Percentiles rank a stretch among this genome's conserved stretches.
Conservation (phyloP, 805 yeast species). For the Cyberlindnera xishuangbannaensis region DNA sequence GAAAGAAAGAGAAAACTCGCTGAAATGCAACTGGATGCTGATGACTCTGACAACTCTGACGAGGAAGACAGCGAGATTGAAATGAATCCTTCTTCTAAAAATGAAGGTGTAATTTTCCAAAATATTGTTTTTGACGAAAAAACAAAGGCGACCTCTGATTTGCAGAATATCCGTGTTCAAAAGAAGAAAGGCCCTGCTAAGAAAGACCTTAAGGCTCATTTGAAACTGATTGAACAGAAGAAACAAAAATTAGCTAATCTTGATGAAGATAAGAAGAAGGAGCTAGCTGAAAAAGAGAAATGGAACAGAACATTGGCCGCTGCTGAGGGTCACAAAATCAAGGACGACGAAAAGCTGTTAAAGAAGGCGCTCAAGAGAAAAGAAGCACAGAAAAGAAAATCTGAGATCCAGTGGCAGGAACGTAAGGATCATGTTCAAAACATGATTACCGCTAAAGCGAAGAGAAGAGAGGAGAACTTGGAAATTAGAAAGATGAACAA, state of each 20-base stretch:
- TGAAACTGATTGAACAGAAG: constrained; percentile 67
- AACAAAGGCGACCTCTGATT: constrained; percentile 68
- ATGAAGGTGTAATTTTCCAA: constrained; percentile 57
- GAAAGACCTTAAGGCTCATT: constrained; percentile 79
- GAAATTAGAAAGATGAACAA: constrained; percentile 80
- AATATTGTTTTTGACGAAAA: constrained; percentile 83
- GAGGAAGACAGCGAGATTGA: constrained; percentile 20
- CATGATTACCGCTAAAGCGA: constrained; percentile 65
- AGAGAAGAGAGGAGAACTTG: constrained; percentile 89
- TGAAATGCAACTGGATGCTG: constrained; percentile 34
- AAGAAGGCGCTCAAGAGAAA: constrained; percentile 81
- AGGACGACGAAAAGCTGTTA: constrained; percentile 84
- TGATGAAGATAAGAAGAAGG: constrained; percentile 54
- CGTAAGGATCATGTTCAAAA: constrained; percentile 76
- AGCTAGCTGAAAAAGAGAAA: constrained; percentile 61
- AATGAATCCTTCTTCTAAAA: no score
- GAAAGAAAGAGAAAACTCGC: constrained; percentile 33
- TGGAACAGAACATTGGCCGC: constrained; percentile 84
- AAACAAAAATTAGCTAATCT: constrained; percentile 55
- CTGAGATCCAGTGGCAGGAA: constrained; percentile 89
- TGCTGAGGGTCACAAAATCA: constrained; percentile 83
- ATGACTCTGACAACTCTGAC: constrained; percentile 36
- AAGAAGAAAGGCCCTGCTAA: constrained; percentile 81
- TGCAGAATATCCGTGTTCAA: constrained; percentile 47
- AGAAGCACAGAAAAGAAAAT: constrained; percentile 75